These are phyloP conservation scores for Chalciporus sp. DNA, from an alignment of 1,284 basidiomycete genomes.

Conservation along the genomic window DNA sequence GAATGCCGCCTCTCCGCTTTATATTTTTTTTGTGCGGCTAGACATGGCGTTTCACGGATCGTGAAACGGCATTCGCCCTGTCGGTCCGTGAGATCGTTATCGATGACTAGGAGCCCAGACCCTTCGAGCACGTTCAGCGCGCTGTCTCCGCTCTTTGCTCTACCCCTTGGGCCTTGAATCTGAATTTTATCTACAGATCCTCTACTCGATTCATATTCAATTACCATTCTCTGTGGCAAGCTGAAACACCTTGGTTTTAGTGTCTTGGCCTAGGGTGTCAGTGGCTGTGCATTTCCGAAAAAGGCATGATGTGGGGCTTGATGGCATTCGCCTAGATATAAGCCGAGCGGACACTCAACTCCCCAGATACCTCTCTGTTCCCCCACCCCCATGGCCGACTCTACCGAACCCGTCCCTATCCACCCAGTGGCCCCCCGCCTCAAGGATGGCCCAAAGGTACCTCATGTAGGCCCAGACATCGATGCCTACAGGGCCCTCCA, in stretches of 20 bases:
- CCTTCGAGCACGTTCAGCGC: constrained; percentile 14
- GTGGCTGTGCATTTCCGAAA: constrained; percentile 24
- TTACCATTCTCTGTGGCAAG: background rate
- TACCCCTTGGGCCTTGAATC: background rate
- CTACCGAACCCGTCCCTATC: constrained; percentile 35
- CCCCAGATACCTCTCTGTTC: background rate
- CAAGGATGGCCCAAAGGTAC: constrained; percentile 56
- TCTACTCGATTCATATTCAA: background rate
- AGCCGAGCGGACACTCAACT: constrained; percentile 3
- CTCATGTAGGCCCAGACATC: constrained; percentile 78
- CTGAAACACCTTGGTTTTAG: background rate
- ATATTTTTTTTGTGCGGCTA: background rate
- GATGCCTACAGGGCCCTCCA: constrained; percentile 73
- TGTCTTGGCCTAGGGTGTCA: background rate
- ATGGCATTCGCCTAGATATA: constrained; percentile 18
- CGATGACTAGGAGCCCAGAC: background rate
- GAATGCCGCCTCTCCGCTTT: background rate
- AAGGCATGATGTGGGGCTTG: constrained; percentile 12
- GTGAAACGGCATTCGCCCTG: background rate
- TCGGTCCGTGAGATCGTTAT: background rate
- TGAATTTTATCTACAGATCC: background rate
- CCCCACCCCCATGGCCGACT: constrained; percentile 28
- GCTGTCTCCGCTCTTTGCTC: constrained; percentile 19
- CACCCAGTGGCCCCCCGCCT: constrained; percentile 75
- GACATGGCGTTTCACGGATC: background rate